Base-by-base conservation (phyloP, 2,329 filamentous ascomycete genomes). In the Graphilbum fragrans region DNA sequence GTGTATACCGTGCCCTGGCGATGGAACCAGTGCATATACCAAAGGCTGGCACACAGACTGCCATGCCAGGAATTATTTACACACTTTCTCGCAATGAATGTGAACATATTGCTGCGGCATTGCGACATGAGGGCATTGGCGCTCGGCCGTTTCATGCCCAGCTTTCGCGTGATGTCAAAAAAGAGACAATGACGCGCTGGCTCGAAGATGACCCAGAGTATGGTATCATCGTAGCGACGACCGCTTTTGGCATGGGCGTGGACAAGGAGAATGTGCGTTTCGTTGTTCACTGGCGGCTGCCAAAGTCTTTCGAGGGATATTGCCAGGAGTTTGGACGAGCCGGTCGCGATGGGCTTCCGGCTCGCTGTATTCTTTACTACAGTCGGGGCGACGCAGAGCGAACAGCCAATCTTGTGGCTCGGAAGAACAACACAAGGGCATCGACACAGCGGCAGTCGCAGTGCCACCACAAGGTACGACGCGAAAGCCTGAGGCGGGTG, bases 181-280 rank as follows among this genome's bases (percentile, higher is more conserved):
- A 83, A 49, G 74, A 82, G 44, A 82, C 82, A 2, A 67, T 88
- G 4, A 61, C 70, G 16, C 72, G 73, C 17, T 90, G 84, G 84
- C 78, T 87, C 36, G 69, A 71, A 41, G 83, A 86, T 56, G 72
- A 76, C 41, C 69, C 73, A 21, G 82, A 82, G 1, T 94, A 92
- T 61, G 87, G 92, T 57, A 78, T 96, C 38, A 90, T 96, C 46
- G 87, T 95, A 22, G 90, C 90, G 2, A 96, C 90, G 0, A 96
- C 86, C 2, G 90, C 90, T 0, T 96, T 96, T 53, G 90, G 90
- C 3, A 96, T 96, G 90, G 90, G 90, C 21, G 95, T 96, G 49
- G 88, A 96, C 60, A 95, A 95, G 59, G 79, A 92, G 40, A 82
- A 94, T 51, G 90, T 96, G 11, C 82, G 90, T 3, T 95, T 95